Evolutionary conservation across 352 stramenopile genomes (phyloP).

Genomic region (Hyaloperonospora arabidopsidis): DNA sequence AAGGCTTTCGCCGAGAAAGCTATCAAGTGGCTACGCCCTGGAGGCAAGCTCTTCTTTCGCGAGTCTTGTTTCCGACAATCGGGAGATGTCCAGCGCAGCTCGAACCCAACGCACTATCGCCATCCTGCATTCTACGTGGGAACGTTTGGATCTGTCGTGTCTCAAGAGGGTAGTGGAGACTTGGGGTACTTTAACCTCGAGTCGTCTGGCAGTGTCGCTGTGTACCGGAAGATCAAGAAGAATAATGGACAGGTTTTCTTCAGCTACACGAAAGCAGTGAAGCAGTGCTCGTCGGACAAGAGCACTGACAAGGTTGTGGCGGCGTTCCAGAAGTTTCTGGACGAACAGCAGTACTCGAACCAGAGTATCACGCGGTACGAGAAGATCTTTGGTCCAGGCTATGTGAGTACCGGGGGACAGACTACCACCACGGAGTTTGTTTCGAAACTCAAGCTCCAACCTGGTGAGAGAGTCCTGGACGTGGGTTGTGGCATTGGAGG

Average conservation of each 20-base stretch:
- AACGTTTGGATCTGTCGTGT: constrained; percentile 43
- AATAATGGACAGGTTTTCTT: constrained; percentile 81
- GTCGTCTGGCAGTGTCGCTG: constrained; percentile 49
- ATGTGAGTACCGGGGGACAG: constrained; percentile 62
- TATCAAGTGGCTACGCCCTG: constrained; percentile 53
- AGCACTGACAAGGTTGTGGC: constrained; percentile 26
- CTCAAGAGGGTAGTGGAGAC: constrained; percentile 30
- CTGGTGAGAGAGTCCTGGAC: constrained; percentile 71
- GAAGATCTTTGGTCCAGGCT: constrained; percentile 70
- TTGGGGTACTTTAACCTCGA: constrained; percentile 59
- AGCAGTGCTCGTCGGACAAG: constrained; percentile 15
- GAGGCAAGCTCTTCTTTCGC: constrained; percentile 59
- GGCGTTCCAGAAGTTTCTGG: constrained; percentile 67
- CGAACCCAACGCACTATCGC: constrained; percentile 62
- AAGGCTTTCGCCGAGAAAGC: constrained; percentile 47
- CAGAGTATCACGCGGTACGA: constrained; percentile 64
- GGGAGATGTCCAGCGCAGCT: constrained; percentile 47
- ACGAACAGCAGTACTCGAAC: constrained; percentile 64
- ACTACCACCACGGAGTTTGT: constrained; percentile 65
- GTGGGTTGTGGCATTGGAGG: constrained; percentile 88
- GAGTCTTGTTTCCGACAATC: constrained; percentile 66
- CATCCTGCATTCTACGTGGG: constrained; percentile 59
- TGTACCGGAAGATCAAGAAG: constrained; percentile 73
- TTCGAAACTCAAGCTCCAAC: constrained; percentile 50
- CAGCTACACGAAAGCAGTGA: constrained; percentile 51